Conservation (phyloP, 208 protist genomes). For the Porcisia hertigi region DNA sequence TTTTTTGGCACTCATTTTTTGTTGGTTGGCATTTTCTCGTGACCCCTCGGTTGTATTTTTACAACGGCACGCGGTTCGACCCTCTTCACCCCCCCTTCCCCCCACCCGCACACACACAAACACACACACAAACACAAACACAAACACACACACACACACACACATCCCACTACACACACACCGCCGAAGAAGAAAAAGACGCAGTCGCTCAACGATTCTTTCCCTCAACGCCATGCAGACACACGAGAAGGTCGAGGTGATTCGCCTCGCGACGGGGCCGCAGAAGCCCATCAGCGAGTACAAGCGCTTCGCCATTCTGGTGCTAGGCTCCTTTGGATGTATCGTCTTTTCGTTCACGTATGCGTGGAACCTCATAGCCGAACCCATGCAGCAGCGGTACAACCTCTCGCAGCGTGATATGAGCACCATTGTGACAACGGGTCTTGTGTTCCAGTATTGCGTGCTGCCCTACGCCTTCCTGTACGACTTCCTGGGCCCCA, state of each 20-base stretch:
- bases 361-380: conserved; percentile 54
- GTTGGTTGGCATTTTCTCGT: too few relatives aligned
- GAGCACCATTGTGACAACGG: conserved; percentile 53
- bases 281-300: conserved; percentile 40
- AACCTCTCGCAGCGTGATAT: conserved; percentile 38
- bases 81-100: too few relatives aligned
- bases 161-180: too few relatives aligned
- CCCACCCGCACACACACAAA: neutral
- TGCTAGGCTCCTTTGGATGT: conserved; percentile 43
- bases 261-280: conserved; percentile 33
- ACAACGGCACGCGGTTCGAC: too few relatives aligned
- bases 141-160: too few relatives aligned
- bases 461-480: conserved; percentile 58
- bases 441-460: conserved; percentile 44
- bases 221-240: neutral
- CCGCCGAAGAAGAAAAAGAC: too few relatives aligned
- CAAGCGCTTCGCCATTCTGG: conserved; percentile 44
- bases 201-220: too few relatives aligned
- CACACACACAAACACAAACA: neutral
- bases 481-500: conserved; percentile 58
- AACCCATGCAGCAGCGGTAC: conserved; percentile 42
- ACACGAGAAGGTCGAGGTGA: conserved; percentile 3
- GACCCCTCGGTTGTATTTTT: too few relatives aligned
- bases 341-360: conserved; percentile 45
- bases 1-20: too few relatives aligned